Base-by-base conservation (phyloP, 2,329 filamentous ascomycete genomes). In the Botryotinia convoluta region DNA sequence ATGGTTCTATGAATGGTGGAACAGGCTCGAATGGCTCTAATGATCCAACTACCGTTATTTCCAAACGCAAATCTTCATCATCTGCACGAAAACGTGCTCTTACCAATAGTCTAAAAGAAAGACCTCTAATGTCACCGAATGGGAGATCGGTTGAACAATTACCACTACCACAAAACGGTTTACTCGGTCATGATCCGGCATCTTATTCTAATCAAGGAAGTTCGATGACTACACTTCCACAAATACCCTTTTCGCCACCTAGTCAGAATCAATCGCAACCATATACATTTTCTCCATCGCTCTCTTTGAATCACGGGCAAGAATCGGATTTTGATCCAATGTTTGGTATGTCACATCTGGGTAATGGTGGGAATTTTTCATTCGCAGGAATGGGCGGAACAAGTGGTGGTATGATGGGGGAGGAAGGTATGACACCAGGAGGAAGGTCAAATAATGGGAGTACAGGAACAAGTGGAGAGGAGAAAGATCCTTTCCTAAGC, bases 401-500 rank as follows among this genome's bases (percentile, higher is more conserved):
- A 85, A 83, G 87, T 39, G 45, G 68, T 74, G 65, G 74, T 64
- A 70, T 74, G 74, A 79, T 67, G 83, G 81, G 83, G 74, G 81
- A 85, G 77, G 81, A 78, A 70, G 60, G 74, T 74, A 74, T 81
- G 80, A 75, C 82, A 77, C 75, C 87, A 0, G 86, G 84, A 1
- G 84, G 80, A 2, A 83, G 83, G 75, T 89, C 87, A 79, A 84
- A 85, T 72, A 84, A 84, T 60, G 86, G 84, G 16, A 87, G 86
- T 73, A 85, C 85, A 0, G 85, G 83, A 2, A 86, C 85, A 2
- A 84, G 82, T 0, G 85, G 84, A 3, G 87, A 90, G 32, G 93
- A 95, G 77, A 94, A 93, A 77, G 93, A 96, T 79, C 93, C 93
- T 0, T 96, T 97, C 79, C 82, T 96, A 59, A 92, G 89, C 75